phyloP scores from a whole-genome alignment of 805 yeast genomes.

The Candida sithepensis region DNA sequence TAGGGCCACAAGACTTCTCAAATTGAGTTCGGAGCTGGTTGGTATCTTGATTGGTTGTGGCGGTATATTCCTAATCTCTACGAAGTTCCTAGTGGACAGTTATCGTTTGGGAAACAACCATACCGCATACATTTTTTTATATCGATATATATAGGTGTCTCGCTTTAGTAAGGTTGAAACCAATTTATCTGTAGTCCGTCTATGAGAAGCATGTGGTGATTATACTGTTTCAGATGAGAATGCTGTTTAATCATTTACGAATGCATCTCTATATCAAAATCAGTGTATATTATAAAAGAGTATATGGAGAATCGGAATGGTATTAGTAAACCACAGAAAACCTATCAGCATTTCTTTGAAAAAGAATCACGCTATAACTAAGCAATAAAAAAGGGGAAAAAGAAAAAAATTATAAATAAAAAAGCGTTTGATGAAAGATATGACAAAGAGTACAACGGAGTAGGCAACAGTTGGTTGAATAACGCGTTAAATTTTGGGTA shows the following conservation, averaged over 20 bases:
- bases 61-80: conserved; percentile 99
- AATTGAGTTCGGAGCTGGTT: conserved; percentile 63
- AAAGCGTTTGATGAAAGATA: neutral
- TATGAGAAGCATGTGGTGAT: too few relatives aligned
- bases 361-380: neutral
- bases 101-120: conserved; percentile 99
- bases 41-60: conserved; percentile 46
- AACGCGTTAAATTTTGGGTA: neutral
- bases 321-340: neutral
- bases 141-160: neutral
- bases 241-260: too few relatives aligned
- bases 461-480: neutral
- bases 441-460: neutral
- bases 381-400: neutral
- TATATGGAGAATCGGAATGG: neutral
- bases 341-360: neutral
- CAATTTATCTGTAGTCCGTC: too few relatives aligned
- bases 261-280: neutral
- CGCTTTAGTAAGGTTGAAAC: too few relatives aligned
- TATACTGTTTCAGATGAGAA: too few relatives aligned
- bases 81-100: conserved; percentile 82
- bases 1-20: conserved; percentile 29
- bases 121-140: conserved; percentile 78
- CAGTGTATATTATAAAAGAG: neutral
- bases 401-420: too few relatives aligned